Evolutionary conservation across 208 protist genomes (phyloP).

Genomic region (Spongospora subterranea): DNA sequence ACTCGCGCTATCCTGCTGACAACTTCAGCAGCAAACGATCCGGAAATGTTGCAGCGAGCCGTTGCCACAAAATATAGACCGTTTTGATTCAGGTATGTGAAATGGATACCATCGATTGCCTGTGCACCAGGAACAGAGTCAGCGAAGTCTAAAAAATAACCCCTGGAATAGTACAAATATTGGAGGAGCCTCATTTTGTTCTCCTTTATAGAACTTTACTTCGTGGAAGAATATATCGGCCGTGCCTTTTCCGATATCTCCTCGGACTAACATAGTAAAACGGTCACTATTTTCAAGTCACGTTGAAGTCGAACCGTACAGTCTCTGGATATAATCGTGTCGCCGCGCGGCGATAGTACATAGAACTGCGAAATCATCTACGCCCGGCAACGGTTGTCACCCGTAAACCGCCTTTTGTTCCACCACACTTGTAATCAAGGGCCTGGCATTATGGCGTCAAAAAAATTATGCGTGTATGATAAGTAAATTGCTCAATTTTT

Average conservation of each 20-base stretch:
- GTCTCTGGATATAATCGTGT: constrained; percentile 82
- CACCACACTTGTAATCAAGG: too few species aligned
- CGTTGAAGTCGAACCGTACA: constrained; percentile 60
- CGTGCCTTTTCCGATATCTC: constrained; percentile 75
- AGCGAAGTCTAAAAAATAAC: background rate
- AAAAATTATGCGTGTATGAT: too few species aligned
- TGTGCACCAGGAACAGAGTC: background rate
- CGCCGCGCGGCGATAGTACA: constrained; percentile 81
- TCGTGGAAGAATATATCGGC: constrained; percentile 85
- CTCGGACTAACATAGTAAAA: constrained; percentile 67
- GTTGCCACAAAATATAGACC: constrained; percentile 84
- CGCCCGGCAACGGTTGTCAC: too few species aligned
- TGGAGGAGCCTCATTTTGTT: constrained; percentile 62
- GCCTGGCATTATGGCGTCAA: too few species aligned
- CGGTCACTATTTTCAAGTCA: background rate
- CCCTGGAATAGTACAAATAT: constrained; percentile 50
- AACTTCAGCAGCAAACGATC: constrained; percentile 79
- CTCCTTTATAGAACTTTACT: constrained; percentile 68
- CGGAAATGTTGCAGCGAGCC: constrained; percentile 78
- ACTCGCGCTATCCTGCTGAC: constrained; percentile 78
- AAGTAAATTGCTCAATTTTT: too few species aligned
- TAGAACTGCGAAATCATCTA: constrained; percentile 80
- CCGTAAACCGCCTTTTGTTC: too few species aligned
- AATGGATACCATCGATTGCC: constrained; percentile 80
- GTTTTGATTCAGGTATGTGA: constrained; percentile 78